phyloP scores from a whole-genome alignment of 805 yeast genomes.

The Pichia manshurica region DNA sequence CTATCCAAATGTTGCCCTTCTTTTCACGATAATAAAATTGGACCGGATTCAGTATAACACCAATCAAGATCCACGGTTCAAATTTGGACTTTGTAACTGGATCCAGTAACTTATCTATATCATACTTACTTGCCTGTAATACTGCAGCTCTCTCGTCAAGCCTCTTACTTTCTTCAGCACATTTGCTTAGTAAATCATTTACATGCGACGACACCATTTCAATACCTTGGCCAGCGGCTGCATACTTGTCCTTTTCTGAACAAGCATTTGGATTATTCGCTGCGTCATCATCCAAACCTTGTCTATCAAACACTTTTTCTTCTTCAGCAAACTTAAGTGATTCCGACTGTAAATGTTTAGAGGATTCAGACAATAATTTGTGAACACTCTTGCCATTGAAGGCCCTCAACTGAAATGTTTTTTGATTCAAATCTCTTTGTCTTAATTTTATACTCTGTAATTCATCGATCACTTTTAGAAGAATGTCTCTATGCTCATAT shows the following conservation, averaged over 20 bases:
- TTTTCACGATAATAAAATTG: constrained; percentile 29
- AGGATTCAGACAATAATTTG: constrained; percentile 21
- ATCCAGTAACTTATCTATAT: constrained; percentile 25
- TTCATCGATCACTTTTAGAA: constrained; percentile 18
- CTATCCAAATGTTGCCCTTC: constrained; percentile 27
- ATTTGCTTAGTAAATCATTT: neutral
- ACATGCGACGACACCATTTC: constrained; percentile 5
- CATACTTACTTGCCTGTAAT: constrained; percentile 20
- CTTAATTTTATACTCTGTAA: constrained; percentile 4
- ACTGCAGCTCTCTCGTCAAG: constrained; percentile 15
- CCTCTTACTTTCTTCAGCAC: constrained; percentile 15
- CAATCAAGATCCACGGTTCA: constrained; percentile 37
- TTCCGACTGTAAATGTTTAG: constrained; percentile 19
- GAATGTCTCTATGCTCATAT: constrained; percentile 22
- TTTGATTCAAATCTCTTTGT: constrained; percentile 9
- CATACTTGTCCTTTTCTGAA: constrained; percentile 12
- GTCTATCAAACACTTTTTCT: neutral
- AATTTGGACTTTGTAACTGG: constrained; percentile 16
- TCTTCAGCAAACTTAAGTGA: neutral
- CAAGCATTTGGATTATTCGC: neutral
- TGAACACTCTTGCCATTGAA: constrained; percentile 31
- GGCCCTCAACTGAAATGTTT: constrained; percentile 22
- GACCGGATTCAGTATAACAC: constrained; percentile 30
- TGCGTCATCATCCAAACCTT: neutral
- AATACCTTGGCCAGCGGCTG: constrained; percentile 13